Evolutionary conservation across 805 yeast genomes (phyloP), one percentile per base, ranked within the genome.

Genomic region (Zygoascus ofunaensis): DNA sequence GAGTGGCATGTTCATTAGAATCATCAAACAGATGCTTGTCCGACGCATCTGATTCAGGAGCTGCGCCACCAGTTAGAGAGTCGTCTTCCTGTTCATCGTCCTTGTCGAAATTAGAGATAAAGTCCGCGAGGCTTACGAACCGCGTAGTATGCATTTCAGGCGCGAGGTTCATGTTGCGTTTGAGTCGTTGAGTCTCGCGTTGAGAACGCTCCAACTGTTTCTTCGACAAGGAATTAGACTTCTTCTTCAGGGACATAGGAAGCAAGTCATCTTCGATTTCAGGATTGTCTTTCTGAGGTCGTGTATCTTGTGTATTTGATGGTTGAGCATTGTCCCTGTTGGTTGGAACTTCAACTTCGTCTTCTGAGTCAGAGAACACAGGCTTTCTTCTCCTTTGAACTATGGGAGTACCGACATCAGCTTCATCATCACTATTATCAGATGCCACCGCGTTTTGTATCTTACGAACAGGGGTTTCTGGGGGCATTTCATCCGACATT

Each of bases 181-280:
- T 49, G 42, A 55, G 48, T 33, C 54, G 26, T 35, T 43, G 54
- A 12, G 51, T 49, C 23, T 54, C 56, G 14, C 44, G 22, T 35
- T 44, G 47, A 5, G 51, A 45, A 18, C 49, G 43, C 36, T 52
- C 57, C 30, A 37, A 41, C 4, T 53, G 56, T 40, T 54, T 55
- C 28, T 53, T 53, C 21, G 54, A 46, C 18, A 37, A n/a, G n/a
- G n/a, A n/a, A n/a, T n/a, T 26, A 26, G 30, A 12, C 30, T 26
- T 26, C 30, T 26, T 26, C 12, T 12, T 26, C 12, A n/a, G n/a
- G n/a, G n/a, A n/a, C n/a, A n/a, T n/a, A n/a, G n/a, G n/a, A n/a
- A n/a, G n/a, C n/a, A n/a, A n/a, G n/a, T n/a, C n/a, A n/a, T n/a
- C n/a, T n/a, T n/a, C n/a, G n/a, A n/a, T n/a, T n/a, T n/a, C n/a